phyloP scores from a whole-genome alignment of 208 protist genomes.

The Vickermania spadyakhi region DNA sequence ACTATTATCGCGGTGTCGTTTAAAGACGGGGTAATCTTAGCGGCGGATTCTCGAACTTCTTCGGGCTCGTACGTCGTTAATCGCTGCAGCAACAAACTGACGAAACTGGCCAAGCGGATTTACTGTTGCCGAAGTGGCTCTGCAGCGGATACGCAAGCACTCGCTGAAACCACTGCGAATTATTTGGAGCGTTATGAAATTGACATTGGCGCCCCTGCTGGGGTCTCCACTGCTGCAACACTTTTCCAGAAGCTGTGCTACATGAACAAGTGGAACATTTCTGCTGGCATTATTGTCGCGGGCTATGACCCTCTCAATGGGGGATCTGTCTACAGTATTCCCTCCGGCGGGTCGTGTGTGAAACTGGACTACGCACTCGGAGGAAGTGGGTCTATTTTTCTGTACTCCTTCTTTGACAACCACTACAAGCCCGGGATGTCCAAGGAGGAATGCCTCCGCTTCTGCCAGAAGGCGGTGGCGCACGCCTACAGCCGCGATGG shows the following conservation, averaged over 20 bases:
- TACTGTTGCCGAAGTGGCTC: constrained; percentile 97
- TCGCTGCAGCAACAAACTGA: constrained; percentile 97
- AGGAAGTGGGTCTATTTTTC: constrained; percentile 96
- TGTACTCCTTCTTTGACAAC: constrained; percentile 98
- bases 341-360: constrained; percentile 90
- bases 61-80: constrained; percentile 97
- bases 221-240: constrained; percentile 93
- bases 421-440: constrained; percentile 96
- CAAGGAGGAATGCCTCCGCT: constrained; percentile 92
- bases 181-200: constrained; percentile 89
- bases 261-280: constrained; percentile 94
- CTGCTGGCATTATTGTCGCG: constrained; percentile 96
- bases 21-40: constrained; percentile 95
- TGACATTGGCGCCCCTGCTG: constrained; percentile 82
- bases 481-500: constrained; percentile 98
- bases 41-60: constrained; percentile 96
- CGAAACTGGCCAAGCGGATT: constrained; percentile 93
- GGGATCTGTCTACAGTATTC: constrained; percentile 96
- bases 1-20: constrained; percentile 98
- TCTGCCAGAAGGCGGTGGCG: constrained; percentile 93
- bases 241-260: constrained; percentile 96
- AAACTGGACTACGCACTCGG: constrained; percentile 94
- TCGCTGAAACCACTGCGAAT: constrained; percentile 90
- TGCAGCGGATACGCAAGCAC: constrained; percentile 97
- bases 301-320: constrained; percentile 96